Evolutionary conservation across 495 filamentous ascomycete species (phyloP), one percentile per base, ranked within the genome.

Genomic region (Penicillium soppii): DNA sequence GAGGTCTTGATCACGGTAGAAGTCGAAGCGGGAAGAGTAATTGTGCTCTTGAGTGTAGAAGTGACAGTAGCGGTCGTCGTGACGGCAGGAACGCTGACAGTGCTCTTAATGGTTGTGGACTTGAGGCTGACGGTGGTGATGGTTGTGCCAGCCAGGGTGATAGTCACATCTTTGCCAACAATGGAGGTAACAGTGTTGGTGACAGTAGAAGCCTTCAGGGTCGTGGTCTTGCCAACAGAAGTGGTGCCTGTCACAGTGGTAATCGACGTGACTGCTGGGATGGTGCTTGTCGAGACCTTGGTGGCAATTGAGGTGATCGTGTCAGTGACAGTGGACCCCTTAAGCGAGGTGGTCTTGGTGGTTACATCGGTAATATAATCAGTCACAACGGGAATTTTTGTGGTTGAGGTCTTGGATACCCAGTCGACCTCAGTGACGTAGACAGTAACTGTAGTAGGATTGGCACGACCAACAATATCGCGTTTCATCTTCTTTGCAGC

Each of bases 31-130:
- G 51, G 44, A 17, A 54, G 36, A 43, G 43, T 48, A 22, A 10
- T 43, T 5, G 51, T 54, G 37, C 29, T 54, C 43, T 52, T 52
- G 22, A 52, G 15, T 16, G 50, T 52, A 5, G 30, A 45, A 12
- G 32, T 45, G 29, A 45, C 39, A 1, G 36, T 39, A 8, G 9
- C 17, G 17, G 41, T 40, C 1, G n/a, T 46, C 8, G 50, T 52
- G 5, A 39, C 32, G n/a, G 20, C 29, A 51, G 38, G 27, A 16
- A 23, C 8, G 1, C 17, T 35, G n/a, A 51, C 27, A 15, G 48
- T 51, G 27, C 39, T 51, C 29, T 51, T 51, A 7, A 51, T 29
- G 4, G 29, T 37, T 3, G 38, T 23, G 13, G 48, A 35, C 29
- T 51, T 51, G 4, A 51, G 3, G n/a, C 48, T 51, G 4, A 33